phyloP scores from a whole-genome alignment of 306 rosid genomes.

The Oemleria cerasiformis region DNA sequence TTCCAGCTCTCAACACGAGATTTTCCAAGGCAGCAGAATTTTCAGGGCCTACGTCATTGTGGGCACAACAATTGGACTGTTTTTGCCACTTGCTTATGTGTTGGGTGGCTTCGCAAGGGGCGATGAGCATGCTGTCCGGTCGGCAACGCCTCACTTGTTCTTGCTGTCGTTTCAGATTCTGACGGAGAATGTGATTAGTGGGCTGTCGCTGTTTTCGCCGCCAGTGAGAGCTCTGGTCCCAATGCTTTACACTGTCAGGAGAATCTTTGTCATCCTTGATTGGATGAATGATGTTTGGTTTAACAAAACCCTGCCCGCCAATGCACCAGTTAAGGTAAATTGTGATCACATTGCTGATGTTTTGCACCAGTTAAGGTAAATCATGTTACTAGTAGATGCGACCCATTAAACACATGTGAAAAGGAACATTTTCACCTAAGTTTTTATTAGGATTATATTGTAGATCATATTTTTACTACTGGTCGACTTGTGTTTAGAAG shows the following conservation, averaged over 20 bases:
- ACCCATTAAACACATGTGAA: neutral
- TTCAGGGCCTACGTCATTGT: slow-evolving; percentile 59
- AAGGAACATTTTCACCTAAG: neutral
- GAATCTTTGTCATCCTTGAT: slow-evolving; percentile 70
- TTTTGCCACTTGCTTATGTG: slow-evolving; percentile 77
- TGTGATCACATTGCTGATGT: neutral
- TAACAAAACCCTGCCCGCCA: slow-evolving; percentile 57
- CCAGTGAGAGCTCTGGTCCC: slow-evolving; percentile 83
- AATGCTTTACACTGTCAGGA: slow-evolving; percentile 59
- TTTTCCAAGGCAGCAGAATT: slow-evolving; percentile 46
- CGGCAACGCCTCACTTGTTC: slow-evolving; percentile 78
- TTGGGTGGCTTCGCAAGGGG: slow-evolving; percentile 88
- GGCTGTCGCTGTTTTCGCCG: slow-evolving; percentile 70
- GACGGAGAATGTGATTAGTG: slow-evolving; percentile 69
- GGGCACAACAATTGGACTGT: slow-evolving; percentile 68
- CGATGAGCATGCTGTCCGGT: slow-evolving; percentile 73
- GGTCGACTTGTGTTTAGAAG: too few relatives aligned
- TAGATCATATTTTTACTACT: too few relatives aligned
- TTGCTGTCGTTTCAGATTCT: slow-evolving; percentile 71
- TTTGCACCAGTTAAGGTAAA: slow-evolving; percentile 42
- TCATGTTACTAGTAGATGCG: neutral
- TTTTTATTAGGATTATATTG: neutral
- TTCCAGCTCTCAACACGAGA: slow-evolving; percentile 28
- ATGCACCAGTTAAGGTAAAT: slow-evolving; percentile 57
- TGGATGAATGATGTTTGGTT: slow-evolving; percentile 74